Percentiles rank a stretch among this genome's conserved stretches.
These are phyloP conservation scores for Fraxinus sp. DNA, from an alignment of 305 asterid genomes.

Conservation along the genomic window DNA sequence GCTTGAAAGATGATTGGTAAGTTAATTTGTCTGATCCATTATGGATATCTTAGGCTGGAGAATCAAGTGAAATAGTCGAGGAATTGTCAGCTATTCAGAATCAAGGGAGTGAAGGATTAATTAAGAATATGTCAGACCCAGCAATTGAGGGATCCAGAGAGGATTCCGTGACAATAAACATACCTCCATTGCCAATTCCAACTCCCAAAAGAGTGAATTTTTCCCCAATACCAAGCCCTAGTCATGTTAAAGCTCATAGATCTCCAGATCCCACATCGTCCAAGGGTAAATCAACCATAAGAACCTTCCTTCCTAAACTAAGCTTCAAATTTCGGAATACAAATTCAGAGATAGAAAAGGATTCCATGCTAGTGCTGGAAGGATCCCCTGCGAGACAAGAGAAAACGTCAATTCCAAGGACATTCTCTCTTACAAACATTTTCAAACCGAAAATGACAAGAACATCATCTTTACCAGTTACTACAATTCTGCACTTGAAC, in stretches of 20 bases:
- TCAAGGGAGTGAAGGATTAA: constrained; percentile 27
- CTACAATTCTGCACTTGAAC: constrained; percentile 75
- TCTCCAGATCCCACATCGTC: constrained; percentile 64
- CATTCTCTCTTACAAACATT: constrained; percentile 67
- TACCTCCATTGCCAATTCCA: constrained; percentile 60
- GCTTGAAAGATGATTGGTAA: background rate
- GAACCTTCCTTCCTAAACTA: constrained; percentile 63
- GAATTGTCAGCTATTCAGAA: constrained; percentile 37
- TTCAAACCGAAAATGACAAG: constrained; percentile 57
- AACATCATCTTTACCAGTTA: constrained; percentile 70
- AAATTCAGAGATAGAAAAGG: constrained; percentile 68
- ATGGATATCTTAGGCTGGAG: constrained; percentile 43
- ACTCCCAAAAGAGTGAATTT: constrained; percentile 74
- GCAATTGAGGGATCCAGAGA: constrained; percentile 37
- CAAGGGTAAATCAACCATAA: constrained; percentile 53
- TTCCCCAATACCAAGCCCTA: constrained; percentile 83
- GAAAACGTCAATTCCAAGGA: constrained; percentile 51
- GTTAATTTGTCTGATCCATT: constrained; percentile 1
- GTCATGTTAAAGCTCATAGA: constrained; percentile 37
- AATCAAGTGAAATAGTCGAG: constrained; percentile 71
- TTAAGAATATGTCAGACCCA: constrained; percentile 42
- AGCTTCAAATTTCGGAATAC: constrained; percentile 73
- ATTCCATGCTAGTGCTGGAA: constrained; percentile 74
- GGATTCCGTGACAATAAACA: constrained; percentile 52
- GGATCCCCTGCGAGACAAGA: constrained; percentile 47